These are phyloP conservation scores for Canavalia ensiformis DNA, from an alignment of 306 rosid genomes.

Conservation along the genomic window DNA sequence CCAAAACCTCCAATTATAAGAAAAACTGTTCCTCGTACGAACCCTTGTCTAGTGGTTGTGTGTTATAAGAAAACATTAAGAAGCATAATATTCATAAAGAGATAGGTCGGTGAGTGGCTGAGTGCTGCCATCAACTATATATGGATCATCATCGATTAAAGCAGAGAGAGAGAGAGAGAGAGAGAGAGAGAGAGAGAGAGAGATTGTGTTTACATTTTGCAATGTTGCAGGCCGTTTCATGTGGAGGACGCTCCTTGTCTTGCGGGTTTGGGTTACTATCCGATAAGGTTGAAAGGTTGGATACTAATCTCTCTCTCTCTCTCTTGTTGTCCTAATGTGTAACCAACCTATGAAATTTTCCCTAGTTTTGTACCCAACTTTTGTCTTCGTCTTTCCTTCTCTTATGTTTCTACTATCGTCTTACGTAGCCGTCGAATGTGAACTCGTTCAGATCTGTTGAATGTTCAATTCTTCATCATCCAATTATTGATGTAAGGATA, in stretches of 20 bases:
- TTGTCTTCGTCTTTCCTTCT: conserved; percentile 39
- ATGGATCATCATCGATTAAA: conserved; percentile 40
- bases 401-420: not conserved
- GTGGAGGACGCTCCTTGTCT: conserved; percentile 34
- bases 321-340: not conserved
- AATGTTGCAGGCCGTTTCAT: conserved; percentile 17
- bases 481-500: not conserved
- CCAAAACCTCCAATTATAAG: conserved; percentile 23
- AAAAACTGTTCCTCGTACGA: conserved; percentile 55
- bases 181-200: not conserved
- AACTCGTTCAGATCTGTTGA: not conserved
- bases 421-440: conserved; percentile 9
- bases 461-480: not conserved
- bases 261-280: conserved; percentile 26
- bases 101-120: conserved; percentile 38
- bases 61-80: conserved; percentile 38
- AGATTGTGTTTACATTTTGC: conserved; percentile 13
- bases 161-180: not conserved
- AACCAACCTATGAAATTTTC: conserved; percentile 21
- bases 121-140: conserved; percentile 33
- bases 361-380: conserved; percentile 4
- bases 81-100: conserved; percentile 10
- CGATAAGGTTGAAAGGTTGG: not conserved
- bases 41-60: conserved; percentile 40
- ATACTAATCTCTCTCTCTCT: not conserved